Conservation (phyloP, 169 alveolate genomes). For the Cryptosporidium baileyi region DNA sequence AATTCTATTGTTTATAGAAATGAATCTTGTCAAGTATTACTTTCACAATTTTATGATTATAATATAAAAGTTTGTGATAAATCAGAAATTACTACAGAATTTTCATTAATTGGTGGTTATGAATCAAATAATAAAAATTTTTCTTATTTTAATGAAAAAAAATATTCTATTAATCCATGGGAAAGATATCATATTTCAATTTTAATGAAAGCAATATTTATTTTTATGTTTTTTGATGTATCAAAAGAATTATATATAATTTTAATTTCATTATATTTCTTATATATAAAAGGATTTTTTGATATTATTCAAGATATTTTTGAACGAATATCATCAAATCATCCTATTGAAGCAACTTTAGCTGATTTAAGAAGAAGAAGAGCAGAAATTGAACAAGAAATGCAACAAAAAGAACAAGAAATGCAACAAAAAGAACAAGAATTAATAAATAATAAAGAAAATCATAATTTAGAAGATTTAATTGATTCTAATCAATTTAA, state of each 20-base stretch:
- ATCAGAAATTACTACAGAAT: slow-evolving; percentile 11
- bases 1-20: slow-evolving; percentile 27
- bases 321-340: slow-evolving; percentile 36
- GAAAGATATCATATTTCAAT: slow-evolving; percentile 62
- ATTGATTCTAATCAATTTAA: background rate
- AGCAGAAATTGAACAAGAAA: slow-evolving; percentile 30
- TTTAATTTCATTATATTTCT: slow-evolving; percentile 25
- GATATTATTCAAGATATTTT: slow-evolving; percentile 38
- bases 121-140: slow-evolving; percentile 7
- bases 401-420: background rate
- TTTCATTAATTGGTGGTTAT: slow-evolving; percentile 37
- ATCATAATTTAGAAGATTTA: background rate
- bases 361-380: slow-evolving; percentile 62
- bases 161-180: slow-evolving; percentile 54
- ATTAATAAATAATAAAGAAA: background rate
- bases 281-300: slow-evolving; percentile 36
- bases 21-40: background rate
- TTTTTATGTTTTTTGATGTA: slow-evolving; percentile 61
- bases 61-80: background rate
- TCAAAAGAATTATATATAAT: slow-evolving; percentile 34
- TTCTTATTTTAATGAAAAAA: slow-evolving; percentile 47
- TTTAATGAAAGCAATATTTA: slow-evolving; percentile 39
- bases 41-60: slow-evolving; percentile 36
- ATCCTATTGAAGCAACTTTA: slow-evolving; percentile 53
- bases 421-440: background rate